These are phyloP conservation scores for Euclidium syriacum DNA, from an alignment of 345 rosid genomes.

Conservation along the genomic window DNA sequence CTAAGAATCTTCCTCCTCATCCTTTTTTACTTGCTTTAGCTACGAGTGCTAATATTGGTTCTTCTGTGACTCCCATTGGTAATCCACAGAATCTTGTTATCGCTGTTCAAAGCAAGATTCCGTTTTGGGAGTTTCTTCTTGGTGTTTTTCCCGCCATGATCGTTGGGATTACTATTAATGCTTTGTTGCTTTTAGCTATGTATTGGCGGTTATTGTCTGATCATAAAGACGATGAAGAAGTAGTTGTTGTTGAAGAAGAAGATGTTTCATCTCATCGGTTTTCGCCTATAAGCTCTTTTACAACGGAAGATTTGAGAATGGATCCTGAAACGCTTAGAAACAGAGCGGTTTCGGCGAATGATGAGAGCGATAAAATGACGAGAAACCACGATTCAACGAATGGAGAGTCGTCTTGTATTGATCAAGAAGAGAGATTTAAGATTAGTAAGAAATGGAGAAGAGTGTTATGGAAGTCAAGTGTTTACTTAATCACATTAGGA, in stretches of 20 bases:
- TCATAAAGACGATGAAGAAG: slow-evolving; percentile 38
- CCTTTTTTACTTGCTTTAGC: slow-evolving; percentile 81
- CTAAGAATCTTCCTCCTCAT: slow-evolving; percentile 72
- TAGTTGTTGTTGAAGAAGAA: slow-evolving; percentile 39
- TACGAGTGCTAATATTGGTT: slow-evolving; percentile 82
- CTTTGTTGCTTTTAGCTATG: slow-evolving; percentile 49
- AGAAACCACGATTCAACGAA: slow-evolving; percentile 20
- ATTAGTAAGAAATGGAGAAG: slow-evolving; percentile 56
- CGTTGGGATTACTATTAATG: slow-evolving; percentile 55
- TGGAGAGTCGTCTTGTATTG: not conserved
- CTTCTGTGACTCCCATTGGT: slow-evolving; percentile 84
- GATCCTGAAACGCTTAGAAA: slow-evolving; percentile 44
- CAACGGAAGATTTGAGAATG: slow-evolving; percentile 42
- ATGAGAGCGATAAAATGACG: slow-evolving; percentile 36
- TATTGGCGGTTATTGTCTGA: slow-evolving; percentile 59
- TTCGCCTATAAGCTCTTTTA: slow-evolving; percentile 44
- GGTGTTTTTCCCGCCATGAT: slow-evolving; percentile 73
- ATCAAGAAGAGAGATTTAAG: slow-evolving; percentile 25
- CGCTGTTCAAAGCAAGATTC: slow-evolving; percentile 60
- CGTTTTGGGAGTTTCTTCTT: slow-evolving; percentile 52
- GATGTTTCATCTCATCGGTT: slow-evolving; percentile 59
- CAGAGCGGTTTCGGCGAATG: slow-evolving; percentile 22
- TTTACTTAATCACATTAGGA: slow-evolving; percentile 58
- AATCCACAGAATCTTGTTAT: slow-evolving; percentile 86
- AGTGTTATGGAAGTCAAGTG: slow-evolving; percentile 52